Evolutionary conservation across 768 basidiomycete species (phyloP).

Genomic region (Amanita brunnescens): DNA sequence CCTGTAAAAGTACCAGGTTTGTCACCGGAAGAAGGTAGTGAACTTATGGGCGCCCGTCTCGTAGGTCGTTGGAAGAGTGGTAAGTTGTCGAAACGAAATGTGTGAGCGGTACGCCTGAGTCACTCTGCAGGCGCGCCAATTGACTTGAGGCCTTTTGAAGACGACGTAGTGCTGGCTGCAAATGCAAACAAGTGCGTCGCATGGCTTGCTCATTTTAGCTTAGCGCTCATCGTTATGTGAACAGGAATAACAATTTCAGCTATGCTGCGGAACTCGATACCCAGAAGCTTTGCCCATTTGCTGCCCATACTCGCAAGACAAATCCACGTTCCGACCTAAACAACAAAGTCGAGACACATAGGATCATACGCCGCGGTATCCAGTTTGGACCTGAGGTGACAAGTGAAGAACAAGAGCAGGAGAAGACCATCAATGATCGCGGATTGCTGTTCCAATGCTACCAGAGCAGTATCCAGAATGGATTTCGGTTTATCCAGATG

Average conservation of each 20-base stretch:
- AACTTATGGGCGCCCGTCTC: constrained; percentile 43
- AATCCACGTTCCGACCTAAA: constrained; percentile 37
- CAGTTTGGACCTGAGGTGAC: constrained; percentile 47
- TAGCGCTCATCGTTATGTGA: background rate
- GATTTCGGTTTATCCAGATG: constrained; percentile 35
- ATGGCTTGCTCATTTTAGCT: background rate
- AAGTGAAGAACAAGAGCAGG: constrained; percentile 21
- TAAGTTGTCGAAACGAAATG: constrained; percentile 13
- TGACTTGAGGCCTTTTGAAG: constrained; percentile 33
- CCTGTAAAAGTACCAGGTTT: constrained; percentile 28
- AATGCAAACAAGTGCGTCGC: constrained; percentile 25
- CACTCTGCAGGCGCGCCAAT: constrained; percentile 33
- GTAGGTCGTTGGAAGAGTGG: constrained; percentile 51
- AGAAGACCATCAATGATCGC: constrained; percentile 36
- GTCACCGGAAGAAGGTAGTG: constrained; percentile 31
- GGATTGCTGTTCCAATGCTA: constrained; percentile 40
- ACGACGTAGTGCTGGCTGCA: constrained; percentile 27
- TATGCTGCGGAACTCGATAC: constrained; percentile 25
- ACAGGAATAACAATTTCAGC: constrained; percentile 36
- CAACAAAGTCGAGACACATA: constrained; percentile 18
- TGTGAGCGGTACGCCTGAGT: constrained; percentile 4
- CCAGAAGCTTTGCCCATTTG: constrained; percentile 37
- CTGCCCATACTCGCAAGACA: constrained; percentile 40
- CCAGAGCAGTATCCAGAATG: constrained; percentile 30
- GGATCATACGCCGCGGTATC: constrained; percentile 40